A percentile compares a stretch with the other conserved stretches of the same genome.
Evolutionary conservation across 176 grass and related monocot species (phyloP).

Genomic region (Paspalum vaginatum): DNA sequence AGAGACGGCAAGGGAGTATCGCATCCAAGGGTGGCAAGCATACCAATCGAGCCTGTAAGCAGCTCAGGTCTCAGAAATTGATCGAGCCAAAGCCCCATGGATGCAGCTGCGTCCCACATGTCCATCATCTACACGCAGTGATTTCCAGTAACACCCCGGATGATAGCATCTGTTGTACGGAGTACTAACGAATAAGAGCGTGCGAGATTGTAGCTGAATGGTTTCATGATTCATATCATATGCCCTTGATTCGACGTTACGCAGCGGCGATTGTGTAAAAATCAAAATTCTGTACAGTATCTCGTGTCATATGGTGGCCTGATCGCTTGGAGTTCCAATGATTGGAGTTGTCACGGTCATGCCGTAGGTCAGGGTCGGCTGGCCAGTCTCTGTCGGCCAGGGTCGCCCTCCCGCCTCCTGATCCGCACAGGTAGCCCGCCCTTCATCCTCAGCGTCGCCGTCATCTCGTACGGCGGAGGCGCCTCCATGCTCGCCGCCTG

Average conservation of each 20-base stretch:
- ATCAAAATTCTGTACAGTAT: too few species aligned
- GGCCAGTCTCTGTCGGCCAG: neutral
- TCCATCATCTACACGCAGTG: neutral
- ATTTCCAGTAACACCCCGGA: neutral
- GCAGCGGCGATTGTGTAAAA: too few species aligned
- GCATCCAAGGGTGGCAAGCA: conserved; percentile 73
- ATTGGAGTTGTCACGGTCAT: too few species aligned
- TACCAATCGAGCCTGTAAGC: conserved; percentile 56
- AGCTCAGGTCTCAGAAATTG: too few species aligned
- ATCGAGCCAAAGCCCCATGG: neutral
- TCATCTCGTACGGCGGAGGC: conserved; percentile 49
- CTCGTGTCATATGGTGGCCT: too few species aligned
- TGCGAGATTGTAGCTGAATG: neutral
- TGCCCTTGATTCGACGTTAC: neutral
- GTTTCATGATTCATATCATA: neutral
- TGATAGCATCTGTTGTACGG: neutral
- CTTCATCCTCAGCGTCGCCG: conserved; percentile 57
- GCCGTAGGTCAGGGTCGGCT: too few species aligned
- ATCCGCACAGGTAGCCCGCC: conserved; percentile 54
- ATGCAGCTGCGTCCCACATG: neutral
- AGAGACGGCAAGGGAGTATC: conserved; percentile 59
- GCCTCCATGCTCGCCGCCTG: conserved; percentile 17
- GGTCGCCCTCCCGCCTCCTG: conserved; percentile 38
- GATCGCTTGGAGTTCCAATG: too few species aligned
- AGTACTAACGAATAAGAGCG: neutral